A percentile compares a stretch with the other conserved stretches of the same genome.
phyloP scores from a whole-genome alignment of 176 grass and related monocot genomes.

The Puccinellia tenuiflora region DNA sequence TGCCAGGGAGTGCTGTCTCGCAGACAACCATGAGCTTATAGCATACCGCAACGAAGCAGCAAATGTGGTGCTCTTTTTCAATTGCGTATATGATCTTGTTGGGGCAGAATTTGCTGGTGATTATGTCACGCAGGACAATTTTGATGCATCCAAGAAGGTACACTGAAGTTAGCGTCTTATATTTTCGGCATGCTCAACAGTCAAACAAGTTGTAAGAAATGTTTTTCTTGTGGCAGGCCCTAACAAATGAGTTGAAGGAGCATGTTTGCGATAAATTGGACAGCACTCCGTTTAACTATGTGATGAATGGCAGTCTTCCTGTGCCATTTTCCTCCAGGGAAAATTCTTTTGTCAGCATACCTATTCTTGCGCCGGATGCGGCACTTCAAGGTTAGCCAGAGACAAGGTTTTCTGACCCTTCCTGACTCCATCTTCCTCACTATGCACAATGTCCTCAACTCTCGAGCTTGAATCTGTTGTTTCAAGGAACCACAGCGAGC shows the following conservation, averaged over 20 bases:
- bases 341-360: not conserved
- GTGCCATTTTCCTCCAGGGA: not conserved
- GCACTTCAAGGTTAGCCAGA: not conserved
- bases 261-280: not conserved
- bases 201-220: not conserved
- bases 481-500: not conserved
- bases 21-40: constrained; percentile 12
- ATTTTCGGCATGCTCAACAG: not conserved
- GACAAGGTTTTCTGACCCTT: not conserved
- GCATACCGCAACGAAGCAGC: not conserved
- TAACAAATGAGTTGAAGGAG: not conserved
- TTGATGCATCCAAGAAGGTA: constrained; percentile 5
- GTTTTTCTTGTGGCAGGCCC: not conserved
- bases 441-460: not conserved
- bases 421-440: too few species aligned
- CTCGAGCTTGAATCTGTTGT: not conserved
- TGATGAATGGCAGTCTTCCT: constrained; percentile 19
- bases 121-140: not conserved
- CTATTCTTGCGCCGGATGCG: not conserved
- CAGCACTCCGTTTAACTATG: not conserved
- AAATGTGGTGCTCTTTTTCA: constrained; percentile 1
- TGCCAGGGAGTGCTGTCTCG: constrained; percentile 16
- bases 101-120: not conserved
- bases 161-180: not conserved
- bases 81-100: constrained; percentile 11